These are phyloP conservation scores for Vitis amurensis DNA, from an alignment of 164 flowering plant species.

Conservation along the genomic window DNA sequence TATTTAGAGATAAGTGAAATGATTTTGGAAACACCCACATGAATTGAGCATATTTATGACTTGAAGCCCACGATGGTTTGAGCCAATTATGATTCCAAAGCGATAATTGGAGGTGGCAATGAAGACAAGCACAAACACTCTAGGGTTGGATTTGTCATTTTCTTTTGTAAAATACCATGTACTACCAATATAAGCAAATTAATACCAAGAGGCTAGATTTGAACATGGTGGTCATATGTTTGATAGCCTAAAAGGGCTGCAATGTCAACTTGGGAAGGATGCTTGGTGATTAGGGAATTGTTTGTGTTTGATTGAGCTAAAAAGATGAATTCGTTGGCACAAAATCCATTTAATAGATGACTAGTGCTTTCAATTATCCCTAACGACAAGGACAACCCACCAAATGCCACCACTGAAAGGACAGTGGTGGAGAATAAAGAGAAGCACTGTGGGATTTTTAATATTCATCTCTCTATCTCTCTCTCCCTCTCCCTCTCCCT, in stretches of 20 bases:
- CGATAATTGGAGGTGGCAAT: no score
- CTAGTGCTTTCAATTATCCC: constrained; percentile 64
- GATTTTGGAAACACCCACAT: no score
- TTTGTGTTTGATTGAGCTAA: not conserved
- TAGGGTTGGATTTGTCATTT: no score
- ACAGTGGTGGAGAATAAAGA: constrained; percentile 61
- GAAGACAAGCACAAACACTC: no score
- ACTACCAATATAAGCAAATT: no score
- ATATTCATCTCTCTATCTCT: constrained; percentile 5
- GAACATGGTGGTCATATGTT: not conserved
- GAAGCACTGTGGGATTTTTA: constrained; percentile 19
- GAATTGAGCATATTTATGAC: no score
- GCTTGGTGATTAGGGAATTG: constrained; percentile 7
- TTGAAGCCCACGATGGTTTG: no score
- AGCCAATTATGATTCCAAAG: no score
- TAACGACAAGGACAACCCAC: constrained; percentile 66
- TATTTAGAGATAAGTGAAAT: no score
- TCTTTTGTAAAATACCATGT: no score
- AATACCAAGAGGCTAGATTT: no score
- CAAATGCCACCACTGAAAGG: constrained; percentile 61
- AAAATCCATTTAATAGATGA: constrained; percentile 42
- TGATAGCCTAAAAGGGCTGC: constrained; percentile 3
- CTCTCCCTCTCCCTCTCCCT: no score
- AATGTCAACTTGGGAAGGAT: constrained; percentile 4
- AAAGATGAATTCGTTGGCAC: constrained; percentile 20